Evolutionary conservation across 78 protist genomes (phyloP), one percentile per base, ranked within the genome.

Genomic region (Cavenderia fasciculata): DNA sequence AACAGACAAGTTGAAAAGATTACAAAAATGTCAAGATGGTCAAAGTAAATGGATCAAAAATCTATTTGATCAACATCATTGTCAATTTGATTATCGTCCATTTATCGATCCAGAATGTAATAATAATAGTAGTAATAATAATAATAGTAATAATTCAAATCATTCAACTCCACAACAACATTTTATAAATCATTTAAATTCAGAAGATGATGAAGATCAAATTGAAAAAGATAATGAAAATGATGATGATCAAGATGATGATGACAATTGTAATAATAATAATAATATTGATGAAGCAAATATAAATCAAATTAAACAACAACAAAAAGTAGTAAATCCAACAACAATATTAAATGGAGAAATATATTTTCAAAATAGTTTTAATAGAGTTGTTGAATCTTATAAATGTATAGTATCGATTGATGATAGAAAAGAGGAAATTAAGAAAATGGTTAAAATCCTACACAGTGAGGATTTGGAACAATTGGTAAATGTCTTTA

Each of bases 21-120:
- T 79, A 21, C 68, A 46, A 62, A 62, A 79, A 14, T 79, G 46
- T 2, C 88, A 79, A 62, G 88, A 79, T 27, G 47, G 72, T 18
- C 88, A 79, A 66, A 43, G 72, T 7, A 66, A 79, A 66, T 79
- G 88, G 88, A 79, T 79, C 2, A 79, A 66, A 44, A 79, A 66
- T 41, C 63, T 79, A 14, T 79, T 65, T 52, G 66, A 41, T 16
- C 88, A 66, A 66, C 88, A 79, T 52, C 34, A 29, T 36, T 52
- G 62, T 10, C 49, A 61, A 21, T 79, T 62, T 31, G 88, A 79
- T 44, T 63, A 61, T 12, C 69, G 31, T 31, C 69, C 36, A 4
- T 61, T 21, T 10, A 52, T 52, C 59, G 21, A 52, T 12, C 10
- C 10, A 23, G 59, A 52, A 3, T 10, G 10, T 31, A 11, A 61